Conservation (phyloP, 2,329 filamentous ascomycete genomes). For the Fusarium sp. region DNA sequence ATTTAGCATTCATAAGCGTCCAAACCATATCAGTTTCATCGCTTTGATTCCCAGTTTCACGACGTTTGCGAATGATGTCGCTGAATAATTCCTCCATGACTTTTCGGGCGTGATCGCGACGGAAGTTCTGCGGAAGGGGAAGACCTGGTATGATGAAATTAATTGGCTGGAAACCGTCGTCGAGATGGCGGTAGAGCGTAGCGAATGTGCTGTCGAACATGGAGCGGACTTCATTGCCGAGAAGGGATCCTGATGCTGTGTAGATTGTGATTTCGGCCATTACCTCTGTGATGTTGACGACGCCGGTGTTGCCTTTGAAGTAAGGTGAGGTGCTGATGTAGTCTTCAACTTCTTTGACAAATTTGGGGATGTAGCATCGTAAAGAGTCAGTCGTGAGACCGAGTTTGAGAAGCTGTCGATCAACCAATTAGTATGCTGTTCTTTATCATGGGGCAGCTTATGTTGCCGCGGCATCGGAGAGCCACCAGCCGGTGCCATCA, state of each 20-base stretch:
- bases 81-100: slow-evolving; percentile 85
- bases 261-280: slow-evolving; percentile 92
- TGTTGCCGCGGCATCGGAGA: too few species aligned
- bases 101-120: slow-evolving; percentile 80
- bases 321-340: slow-evolving; percentile 75
- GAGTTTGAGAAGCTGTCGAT: slow-evolving; percentile 77
- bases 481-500: too few species aligned
- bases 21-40: slow-evolving; percentile 82
- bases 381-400: slow-evolving; percentile 80
- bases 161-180: slow-evolving; percentile 88
- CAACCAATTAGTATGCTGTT: background rate
- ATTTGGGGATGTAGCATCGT: slow-evolving; percentile 79
- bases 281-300: slow-evolving; percentile 76
- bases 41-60: slow-evolving; percentile 63
- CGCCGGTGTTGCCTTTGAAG: slow-evolving; percentile 76
- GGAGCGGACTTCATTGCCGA: slow-evolving; percentile 84
- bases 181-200: slow-evolving; percentile 85
- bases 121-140: slow-evolving; percentile 85
- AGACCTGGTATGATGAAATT: slow-evolving; percentile 92
- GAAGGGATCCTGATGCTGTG: slow-evolving; percentile 86
- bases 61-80: slow-evolving; percentile 80
- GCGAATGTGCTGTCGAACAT: slow-evolving; percentile 85
- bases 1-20: slow-evolving; percentile 85
- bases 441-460: accelerated
- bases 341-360: slow-evolving; percentile 77